These are phyloP conservation scores for Pichia sp. DNA, from an alignment of 1,139 yeast genomes.

Conservation along the genomic window DNA sequence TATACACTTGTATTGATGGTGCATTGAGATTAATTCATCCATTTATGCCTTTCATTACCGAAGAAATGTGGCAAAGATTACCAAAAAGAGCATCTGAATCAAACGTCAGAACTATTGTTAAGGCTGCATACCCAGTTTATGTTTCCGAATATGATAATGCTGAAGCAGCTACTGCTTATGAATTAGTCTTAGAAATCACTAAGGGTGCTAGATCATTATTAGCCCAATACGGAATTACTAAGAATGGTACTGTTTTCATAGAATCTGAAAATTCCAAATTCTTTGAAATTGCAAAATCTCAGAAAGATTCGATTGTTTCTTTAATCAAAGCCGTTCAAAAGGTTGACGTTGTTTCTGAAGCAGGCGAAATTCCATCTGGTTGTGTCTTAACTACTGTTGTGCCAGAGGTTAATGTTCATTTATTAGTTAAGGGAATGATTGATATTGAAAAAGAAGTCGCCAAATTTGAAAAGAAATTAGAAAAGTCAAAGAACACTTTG, in stretches of 20 bases:
- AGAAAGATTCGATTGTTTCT: constrained; percentile 79
- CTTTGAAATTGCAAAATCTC: constrained; percentile 52
- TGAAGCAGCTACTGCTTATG: constrained; percentile 67
- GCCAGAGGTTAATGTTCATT: constrained; percentile 78
- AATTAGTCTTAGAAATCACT: constrained; percentile 76
- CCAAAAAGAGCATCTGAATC: constrained; percentile 77
- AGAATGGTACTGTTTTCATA: constrained; percentile 79
- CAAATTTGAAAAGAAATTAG: constrained; percentile 74
- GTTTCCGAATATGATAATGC: constrained; percentile 53
- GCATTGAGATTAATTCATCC: constrained; percentile 93
- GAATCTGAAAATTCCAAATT: constrained; percentile 52
- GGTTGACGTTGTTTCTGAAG: constrained; percentile 52
- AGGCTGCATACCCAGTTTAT: constrained; percentile 73
- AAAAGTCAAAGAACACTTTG: constrained; percentile 44
- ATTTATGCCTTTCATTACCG: constrained; percentile 95
- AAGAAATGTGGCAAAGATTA: constrained; percentile 98
- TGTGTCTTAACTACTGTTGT: constrained; percentile 80
- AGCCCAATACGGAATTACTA: constrained; percentile 81
- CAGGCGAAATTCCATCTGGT: constrained; percentile 68
- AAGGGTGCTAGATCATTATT: constrained; percentile 89
- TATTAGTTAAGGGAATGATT: constrained; percentile 88
- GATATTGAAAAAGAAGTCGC: constrained; percentile 85
- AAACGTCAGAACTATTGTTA: constrained; percentile 58
- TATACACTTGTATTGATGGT: constrained; percentile 87
- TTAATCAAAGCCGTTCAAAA: constrained; percentile 85